Evolutionary conservation across 768 basidiomycete genomes (phyloP), one percentile per base, ranked within the genome.

Genomic region (Termitomyces sp.): DNA sequence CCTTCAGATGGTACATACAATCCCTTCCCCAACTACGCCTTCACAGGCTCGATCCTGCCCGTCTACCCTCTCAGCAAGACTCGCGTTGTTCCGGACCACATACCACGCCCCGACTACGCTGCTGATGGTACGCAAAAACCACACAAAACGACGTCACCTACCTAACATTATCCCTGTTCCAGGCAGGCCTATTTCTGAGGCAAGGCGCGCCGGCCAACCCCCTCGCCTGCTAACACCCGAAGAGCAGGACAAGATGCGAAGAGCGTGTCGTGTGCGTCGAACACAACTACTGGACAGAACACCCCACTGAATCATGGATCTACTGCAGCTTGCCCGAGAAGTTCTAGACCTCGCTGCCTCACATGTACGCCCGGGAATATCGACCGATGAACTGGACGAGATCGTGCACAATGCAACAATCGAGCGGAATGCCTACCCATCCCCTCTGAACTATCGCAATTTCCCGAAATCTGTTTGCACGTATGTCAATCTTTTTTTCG

Each of bases 381-480:
- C 96, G 11, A 98, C 97, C 1, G 95, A 98, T 67, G 92, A 95
- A 68, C 80, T 99, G 27, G 97, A 99, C 72, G 85, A 84, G 56
- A 86, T 98, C 61, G 94, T 96, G 14, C 97, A 99, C 73, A 83
- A 92, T 62, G 97, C 90, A 17, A 89, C 80, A 62, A 87, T 98
- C 61, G 89, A 95, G 73, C 81, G 95, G 51, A 86, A 92, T 62
- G 84, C 92, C 23, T 99, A 99, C 73, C 97, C 97, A 1, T 95
- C 92, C 27, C 92, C 97, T 43, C 77, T 98, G 59, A 92, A 92
- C 67, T 99, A 99, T 73, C 83, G 87, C 52, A 79, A 82, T 35
- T 98, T 87, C 68, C 96, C 97, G 12, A 98, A 98, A 78, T 98
- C 95, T 31, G 84, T 96, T 37, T 99, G 97, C 89, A 95, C 90